Base-by-base conservation (phyloP, 2,329 filamentous ascomycete species). In the Calonectria hongkongensis region DNA sequence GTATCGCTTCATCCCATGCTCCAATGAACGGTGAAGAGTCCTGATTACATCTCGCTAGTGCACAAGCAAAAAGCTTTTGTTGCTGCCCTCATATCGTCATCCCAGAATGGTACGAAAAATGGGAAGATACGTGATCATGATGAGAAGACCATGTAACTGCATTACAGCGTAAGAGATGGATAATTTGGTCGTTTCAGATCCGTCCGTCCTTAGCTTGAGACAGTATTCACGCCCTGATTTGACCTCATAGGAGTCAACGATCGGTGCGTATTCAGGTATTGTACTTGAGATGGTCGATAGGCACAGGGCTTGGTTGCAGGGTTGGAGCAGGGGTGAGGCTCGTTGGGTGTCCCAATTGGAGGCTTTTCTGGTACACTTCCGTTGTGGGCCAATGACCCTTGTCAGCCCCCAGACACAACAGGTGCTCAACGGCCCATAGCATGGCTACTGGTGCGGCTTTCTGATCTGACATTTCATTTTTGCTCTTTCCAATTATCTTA, bases 71-170 rank as follows among this genome's bases (percentile, higher is more conserved):
- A 60, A 8, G 16, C 13, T n/a, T 43, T 21, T 47, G 45, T 27
- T 41, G 41, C 15, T 36, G 39, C 15, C 56, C 28, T 41, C 54
- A 28, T 50, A 65, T 58, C 41, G 25, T 54, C 51, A 25, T 48
- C 74, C 71, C 58, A 70, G 68, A 70, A 75, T 75, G 73, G 73
- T 66, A 66, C 69, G 71, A 68, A 51, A 41, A 21, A 18, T 41
- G 64, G 45, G 56, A 54, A 63, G 65, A 56, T 62, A 18, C 25
- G 12, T 16, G 45, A 45, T 47, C 45, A 67, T 41, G 51, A 41
- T 66, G 66, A 67, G 30, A 48, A 70, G 64, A 62, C 43, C 70
- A 3, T 54, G 28, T 50, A 45, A 25, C 63, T 54, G 18, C 16
- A 25, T 50, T 28, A 45, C n/a, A 45, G 45, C 18, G 28, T 13